Percentiles rank a stretch among this genome's conserved stretches.
phyloP scores from a whole-genome alignment of 306 rosid species.

The Cucurbita pepo region DNA sequence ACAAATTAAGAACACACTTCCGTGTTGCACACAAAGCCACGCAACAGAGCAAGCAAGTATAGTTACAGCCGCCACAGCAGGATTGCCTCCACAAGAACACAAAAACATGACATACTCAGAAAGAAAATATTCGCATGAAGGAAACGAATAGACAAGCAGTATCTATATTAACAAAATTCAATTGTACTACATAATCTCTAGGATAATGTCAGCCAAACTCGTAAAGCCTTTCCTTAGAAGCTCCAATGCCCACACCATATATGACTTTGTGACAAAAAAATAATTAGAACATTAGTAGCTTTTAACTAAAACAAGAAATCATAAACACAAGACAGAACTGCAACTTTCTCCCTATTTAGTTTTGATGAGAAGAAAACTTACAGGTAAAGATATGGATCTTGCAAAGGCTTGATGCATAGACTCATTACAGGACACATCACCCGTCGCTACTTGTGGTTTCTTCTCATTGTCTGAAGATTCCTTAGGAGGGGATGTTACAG shows the following conservation, averaged over 20 bases:
- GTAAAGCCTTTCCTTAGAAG: not conserved
- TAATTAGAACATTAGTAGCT: not conserved
- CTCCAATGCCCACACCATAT: not conserved
- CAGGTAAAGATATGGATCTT: conserved; percentile 31
- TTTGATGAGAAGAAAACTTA: conserved; percentile 13
- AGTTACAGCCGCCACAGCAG: not conserved
- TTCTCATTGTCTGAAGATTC: conserved; percentile 19
- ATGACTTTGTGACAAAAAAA: not conserved
- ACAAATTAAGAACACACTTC: not conserved
- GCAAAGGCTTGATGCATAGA: conserved; percentile 17
- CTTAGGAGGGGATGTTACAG: conserved; percentile 8
- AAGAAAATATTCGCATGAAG: not conserved
- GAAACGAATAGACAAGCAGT: not conserved
- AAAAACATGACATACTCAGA: not conserved
- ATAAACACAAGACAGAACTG: not conserved
- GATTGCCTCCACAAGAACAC: not conserved
- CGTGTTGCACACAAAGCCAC: not conserved
- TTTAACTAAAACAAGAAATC: not conserved
- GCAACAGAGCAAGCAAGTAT: not conserved
- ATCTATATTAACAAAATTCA: not conserved
- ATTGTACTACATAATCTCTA: not conserved
- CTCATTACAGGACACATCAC: conserved; percentile 15
- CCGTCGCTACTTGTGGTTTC: conserved; percentile 17
- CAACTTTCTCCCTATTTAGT: not conserved
- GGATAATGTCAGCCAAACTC: not conserved